Conservation (phyloP, 495 filamentous ascomycete species). For the Penicillium bialowiezense region DNA sequence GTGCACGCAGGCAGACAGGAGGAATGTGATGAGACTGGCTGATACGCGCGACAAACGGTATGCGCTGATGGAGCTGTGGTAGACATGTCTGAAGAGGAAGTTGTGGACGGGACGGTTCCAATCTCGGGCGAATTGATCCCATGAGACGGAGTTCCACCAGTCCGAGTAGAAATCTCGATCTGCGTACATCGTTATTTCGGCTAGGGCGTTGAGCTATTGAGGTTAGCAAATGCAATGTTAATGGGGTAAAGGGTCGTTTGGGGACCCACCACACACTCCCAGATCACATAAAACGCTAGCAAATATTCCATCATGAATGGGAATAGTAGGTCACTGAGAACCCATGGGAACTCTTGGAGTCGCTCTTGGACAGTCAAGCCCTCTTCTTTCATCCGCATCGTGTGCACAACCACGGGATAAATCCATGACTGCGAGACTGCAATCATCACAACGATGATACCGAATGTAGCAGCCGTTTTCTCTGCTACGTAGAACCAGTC, state of each 20-base stretch:
- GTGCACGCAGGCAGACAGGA: constrained; percentile 66
- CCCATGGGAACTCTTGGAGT: constrained; percentile 64
- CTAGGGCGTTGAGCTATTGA: constrained; percentile 61
- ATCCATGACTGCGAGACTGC: constrained; percentile 48
- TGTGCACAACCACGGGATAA: constrained; percentile 66
- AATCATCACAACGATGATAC: constrained; percentile 49
- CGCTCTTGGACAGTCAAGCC: constrained; percentile 57
- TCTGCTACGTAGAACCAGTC: constrained; percentile 71
- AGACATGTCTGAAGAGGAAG: constrained; percentile 72
- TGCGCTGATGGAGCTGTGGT: constrained; percentile 68
- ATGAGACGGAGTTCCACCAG: constrained; percentile 60
- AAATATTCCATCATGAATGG: constrained; percentile 75
- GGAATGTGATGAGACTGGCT: constrained; percentile 73
- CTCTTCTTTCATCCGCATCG: constrained; percentile 60
- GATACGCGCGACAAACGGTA: constrained; percentile 63
- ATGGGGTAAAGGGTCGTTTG: neutral
- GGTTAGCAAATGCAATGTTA: too few relatives aligned
- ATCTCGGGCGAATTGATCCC: constrained; percentile 64
- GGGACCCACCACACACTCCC: constrained; percentile 60
- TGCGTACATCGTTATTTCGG: constrained; percentile 71
- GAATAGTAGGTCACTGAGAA: constrained; percentile 67
- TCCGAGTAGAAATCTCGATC: constrained; percentile 74
- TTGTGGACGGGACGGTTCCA: constrained; percentile 73
- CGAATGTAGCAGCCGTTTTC: constrained; percentile 64
- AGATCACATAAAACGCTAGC: constrained; percentile 63